A percentile compares a stretch with the other conserved stretches of the same genome.
Evolutionary conservation across 495 filamentous ascomycete species (phyloP).

Genomic region (Penicillium macrosclerotiorum): DNA sequence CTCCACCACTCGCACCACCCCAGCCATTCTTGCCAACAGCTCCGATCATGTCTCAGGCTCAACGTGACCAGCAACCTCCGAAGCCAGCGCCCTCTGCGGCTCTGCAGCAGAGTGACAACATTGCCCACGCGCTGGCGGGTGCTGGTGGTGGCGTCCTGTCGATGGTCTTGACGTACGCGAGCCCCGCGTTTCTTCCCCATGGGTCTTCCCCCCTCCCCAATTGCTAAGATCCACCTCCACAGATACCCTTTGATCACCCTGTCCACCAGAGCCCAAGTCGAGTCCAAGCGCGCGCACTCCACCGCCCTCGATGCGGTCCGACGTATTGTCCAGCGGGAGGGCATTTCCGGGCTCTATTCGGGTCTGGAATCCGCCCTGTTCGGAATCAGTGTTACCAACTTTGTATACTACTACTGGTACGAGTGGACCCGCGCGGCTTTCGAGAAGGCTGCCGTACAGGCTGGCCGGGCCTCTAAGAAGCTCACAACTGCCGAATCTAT

Average conservation of each 20-base stretch:
- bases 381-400: constrained; percentile 97
- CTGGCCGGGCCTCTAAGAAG: constrained; percentile 76
- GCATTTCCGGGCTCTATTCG: constrained; percentile 80
- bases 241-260: constrained; percentile 97
- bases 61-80: constrained; percentile 28
- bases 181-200: constrained; percentile 12
- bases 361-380: constrained; percentile 90
- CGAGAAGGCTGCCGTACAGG: constrained; percentile 70
- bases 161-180: constrained; percentile 82
- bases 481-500: constrained; percentile 89
- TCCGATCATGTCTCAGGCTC: constrained; percentile 41
- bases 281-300: constrained; percentile 87
- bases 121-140: constrained; percentile 83
- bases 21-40: not conserved
- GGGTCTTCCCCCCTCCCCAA: not conserved
- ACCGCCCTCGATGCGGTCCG: constrained; percentile 76
- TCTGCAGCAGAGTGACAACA: constrained; percentile 79
- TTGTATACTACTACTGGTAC: constrained; percentile 99
- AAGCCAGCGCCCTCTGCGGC: constrained; percentile 46
- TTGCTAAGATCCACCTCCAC: constrained; percentile 17
- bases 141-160: constrained; percentile 90
- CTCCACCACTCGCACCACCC: not conserved
- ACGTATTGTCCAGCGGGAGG: constrained; percentile 88
- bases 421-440: constrained; percentile 93
- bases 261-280: constrained; percentile 95